Conservation (phyloP, 129 eudicot species). For the Artemisia annua region DNA sequence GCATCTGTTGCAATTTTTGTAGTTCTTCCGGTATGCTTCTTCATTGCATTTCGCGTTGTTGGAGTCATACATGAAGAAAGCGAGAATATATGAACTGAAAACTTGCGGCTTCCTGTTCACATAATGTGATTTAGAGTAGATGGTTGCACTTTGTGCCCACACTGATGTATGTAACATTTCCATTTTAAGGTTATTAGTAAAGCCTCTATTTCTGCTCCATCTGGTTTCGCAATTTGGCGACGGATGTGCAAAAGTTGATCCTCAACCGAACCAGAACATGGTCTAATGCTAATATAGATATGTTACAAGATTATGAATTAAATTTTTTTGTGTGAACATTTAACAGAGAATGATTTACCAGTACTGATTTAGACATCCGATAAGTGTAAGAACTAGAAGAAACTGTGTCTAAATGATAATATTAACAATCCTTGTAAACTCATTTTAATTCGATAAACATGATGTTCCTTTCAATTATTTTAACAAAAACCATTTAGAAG, state of each 20-base stretch:
- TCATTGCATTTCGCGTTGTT: not conserved
- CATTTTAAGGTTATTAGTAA: not conserved
- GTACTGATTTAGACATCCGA: too few species aligned
- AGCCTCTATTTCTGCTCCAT: not conserved
- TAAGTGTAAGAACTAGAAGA: too few species aligned
- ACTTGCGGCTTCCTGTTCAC: not conserved
- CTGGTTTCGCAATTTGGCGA: not conserved
- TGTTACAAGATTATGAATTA: too few species aligned
- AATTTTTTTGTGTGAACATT: too few species aligned
- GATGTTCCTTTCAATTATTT: too few species aligned
- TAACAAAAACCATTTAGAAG: too few species aligned
- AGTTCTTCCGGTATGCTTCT: not conserved
- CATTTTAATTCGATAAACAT: too few species aligned
- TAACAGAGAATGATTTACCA: too few species aligned
- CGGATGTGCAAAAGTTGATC: too few species aligned
- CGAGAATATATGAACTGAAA: not conserved
- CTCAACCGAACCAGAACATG: not conserved
- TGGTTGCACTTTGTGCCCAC: not conserved
- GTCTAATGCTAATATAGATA: not conserved
- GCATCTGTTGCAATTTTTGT: conserved; percentile 1
- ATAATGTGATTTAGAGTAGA: not conserved
- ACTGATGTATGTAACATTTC: not conserved
- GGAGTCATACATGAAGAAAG: not conserved
- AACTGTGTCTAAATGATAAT: too few species aligned
- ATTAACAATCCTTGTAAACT: too few species aligned